These are phyloP conservation scores for Silene conica DNA, from an alignment of 148 eudicot species.

Conservation along the genomic window DNA sequence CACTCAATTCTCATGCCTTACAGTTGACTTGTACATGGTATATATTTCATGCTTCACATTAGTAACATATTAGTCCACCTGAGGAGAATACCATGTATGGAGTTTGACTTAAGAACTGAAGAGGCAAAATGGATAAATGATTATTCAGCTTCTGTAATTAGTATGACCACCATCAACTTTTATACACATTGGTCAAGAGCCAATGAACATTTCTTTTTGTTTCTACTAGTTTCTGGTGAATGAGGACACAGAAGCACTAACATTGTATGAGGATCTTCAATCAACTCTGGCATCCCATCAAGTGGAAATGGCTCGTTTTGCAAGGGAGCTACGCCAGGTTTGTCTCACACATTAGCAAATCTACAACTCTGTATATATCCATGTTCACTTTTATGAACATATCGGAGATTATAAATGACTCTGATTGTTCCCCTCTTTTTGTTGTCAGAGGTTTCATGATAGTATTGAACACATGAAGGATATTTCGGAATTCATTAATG, in stretches of 20 bases:
- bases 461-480: slow-evolving; percentile 51
- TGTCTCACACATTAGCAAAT: neutral
- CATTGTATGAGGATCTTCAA: slow-evolving; percentile 80
- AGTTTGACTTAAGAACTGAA: no score
- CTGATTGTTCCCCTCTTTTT: slow-evolving; percentile 2
- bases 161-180: neutral
- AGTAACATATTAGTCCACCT: no score
- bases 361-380: neutral
- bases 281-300: slow-evolving; percentile 64
- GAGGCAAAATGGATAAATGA: no score
- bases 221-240: slow-evolving; percentile 49
- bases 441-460: slow-evolving; percentile 62
- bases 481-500: slow-evolving; percentile 54
- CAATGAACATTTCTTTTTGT: neutral
- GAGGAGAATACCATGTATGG: neutral
- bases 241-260: slow-evolving; percentile 58
- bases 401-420: neutral
- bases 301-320: slow-evolving; percentile 78
- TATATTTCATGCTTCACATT: neutral
- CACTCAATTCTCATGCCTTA: neutral
- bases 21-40: neutral
- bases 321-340: slow-evolving; percentile 77
- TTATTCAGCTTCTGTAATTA: neutral
- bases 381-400: neutral
- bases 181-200: neutral